Percentiles rank a stretch among this genome's conserved stretches.
Evolutionary conservation across 1,284 basidiomycete species (phyloP).

Genomic region (Ganoderma lingzhi): DNA sequence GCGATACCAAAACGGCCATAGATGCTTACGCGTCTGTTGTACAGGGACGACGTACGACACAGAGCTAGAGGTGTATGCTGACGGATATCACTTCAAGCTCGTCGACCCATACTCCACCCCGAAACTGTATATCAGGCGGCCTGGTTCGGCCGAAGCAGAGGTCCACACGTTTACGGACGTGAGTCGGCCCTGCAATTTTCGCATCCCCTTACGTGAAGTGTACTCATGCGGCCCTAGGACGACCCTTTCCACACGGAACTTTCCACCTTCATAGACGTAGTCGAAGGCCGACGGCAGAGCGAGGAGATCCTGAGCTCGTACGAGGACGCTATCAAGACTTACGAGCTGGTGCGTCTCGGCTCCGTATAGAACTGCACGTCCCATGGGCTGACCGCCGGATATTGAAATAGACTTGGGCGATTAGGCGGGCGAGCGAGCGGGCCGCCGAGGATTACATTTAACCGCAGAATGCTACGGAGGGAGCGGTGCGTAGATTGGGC

Average conservation of each 20-base stretch:
- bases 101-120: conserved; percentile 48
- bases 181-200: background rate
- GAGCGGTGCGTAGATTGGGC: background rate
- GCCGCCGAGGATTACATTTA: conserved; percentile 20
- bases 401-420: conserved; percentile 34
- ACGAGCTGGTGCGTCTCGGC: conserved; percentile 33
- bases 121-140: conserved; percentile 44
- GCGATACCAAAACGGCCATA: no score
- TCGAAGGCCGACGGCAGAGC: conserved; percentile 25
- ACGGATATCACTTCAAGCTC: conserved; percentile 52
- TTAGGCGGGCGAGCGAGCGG: conserved; percentile 33
- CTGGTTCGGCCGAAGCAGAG: conserved; percentile 39
- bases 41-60: conserved; percentile 46
- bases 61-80: conserved; percentile 60
- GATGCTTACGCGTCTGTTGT: no score
- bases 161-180: conserved; percentile 21
- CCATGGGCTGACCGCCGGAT: background rate
- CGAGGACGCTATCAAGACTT: conserved; percentile 38
- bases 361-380: background rate
- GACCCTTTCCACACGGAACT: conserved; percentile 50
- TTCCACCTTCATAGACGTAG: conserved; percentile 46
- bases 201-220: background rate
- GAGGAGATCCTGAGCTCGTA: conserved; percentile 36
- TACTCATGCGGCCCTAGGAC: conserved; percentile 33
- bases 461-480: background rate